Evolutionary conservation across 164 flowering plant species (phyloP), one percentile per base, ranked within the genome.

Genomic region (Piper betle): DNA sequence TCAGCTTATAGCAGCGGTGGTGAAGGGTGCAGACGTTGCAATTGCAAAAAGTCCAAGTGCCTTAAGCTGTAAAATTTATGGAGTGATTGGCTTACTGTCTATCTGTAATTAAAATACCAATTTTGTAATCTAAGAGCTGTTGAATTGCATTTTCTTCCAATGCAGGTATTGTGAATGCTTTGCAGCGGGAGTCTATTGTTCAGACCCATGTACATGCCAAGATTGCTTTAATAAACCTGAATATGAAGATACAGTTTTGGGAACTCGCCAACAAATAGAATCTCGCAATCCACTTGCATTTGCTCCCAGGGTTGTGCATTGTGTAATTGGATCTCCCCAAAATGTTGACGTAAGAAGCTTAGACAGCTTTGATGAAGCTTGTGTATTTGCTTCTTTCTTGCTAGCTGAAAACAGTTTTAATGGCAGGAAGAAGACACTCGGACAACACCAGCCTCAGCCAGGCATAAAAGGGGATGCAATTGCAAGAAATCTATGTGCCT

Each of bases 141-240:
- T 25, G 33, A 42, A 40, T 39, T 1, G 20, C 15, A 9, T 43
- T 18, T 25, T 46, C 37, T 41, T 59, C 62, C 56, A 46, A 63
- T 72, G 63, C 78, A 91, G 97, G 60, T 91, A 85, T 43, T 91
- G 96, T 71, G 95, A 87, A 46, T 91, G 95, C 67, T 91, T 88
- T 83, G 87, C 87, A 62, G 87, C 86, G 20, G 98, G 95, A 48
- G 48, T 74, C 41, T 87, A 82, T 65, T 91, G 96, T 75, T 72
- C 70, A 6, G 96, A 76, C 20, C 58, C 82, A 55, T 88, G 95
- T 82, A 60, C 95, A 64, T 91, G 96, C 74, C 78, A 68, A 73
- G 89, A 71, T 16, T 88, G 96, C 80, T 79, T 72, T 40, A 91
- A 91, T 72, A 80, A 65, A 65, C 85, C 83, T 57, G 82, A 82